Evolutionary conservation across 192 early-diverging fungal genomes (phyloP), one percentile per base, ranked within the genome.

Genomic region (Entomortierella lignicola): DNA sequence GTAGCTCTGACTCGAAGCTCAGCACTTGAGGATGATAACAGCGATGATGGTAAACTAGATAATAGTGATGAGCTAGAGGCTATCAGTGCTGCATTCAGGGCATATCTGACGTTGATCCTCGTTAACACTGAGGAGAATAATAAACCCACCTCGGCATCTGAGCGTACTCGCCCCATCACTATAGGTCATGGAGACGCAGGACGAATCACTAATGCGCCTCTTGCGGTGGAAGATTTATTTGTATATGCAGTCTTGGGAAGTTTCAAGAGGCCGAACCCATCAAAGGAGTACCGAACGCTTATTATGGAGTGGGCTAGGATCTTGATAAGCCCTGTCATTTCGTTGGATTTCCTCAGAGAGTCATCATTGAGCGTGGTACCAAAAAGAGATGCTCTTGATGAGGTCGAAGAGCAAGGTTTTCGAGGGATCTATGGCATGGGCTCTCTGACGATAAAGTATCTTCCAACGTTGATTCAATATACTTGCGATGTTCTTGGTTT

Each of bases 141-240:
- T 4, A 25, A 55, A 32, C 65, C 73, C 0, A 32, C 44, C 0
- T 66, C 64, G 10, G 15, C 15, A 0, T 31, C 44, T 4, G 60
- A 77, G 0, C 51, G n/a, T 11, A 8, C 59, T 34, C 31, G 21
- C 34, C 10, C 34, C 34, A 32, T 18, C 5, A 30, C 18, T 30
- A 20, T 18, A 20, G 29, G 2, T 31, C 18, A 54, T 12, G 21
- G 21, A 50, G 21, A 4, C 5, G 15, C 18, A 8, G 31, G 31
- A 20, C 21, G 17, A 37, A 20, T 30, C 15, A n/a, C 0, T 2
- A 10, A 41, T 23, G 21, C 26, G 2, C 39, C 44, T 4, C 20
- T 79, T 30, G 60, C 75, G 23, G 57, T 79, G 0, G 75, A 79
- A n/a, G 53, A 65, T 17, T 13, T 79, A 30, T 79, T 79, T 41